These are phyloP conservation scores for Leersia perrieri DNA, from an alignment of 176 grass and related monocot genomes.

Conservation along the genomic window DNA sequence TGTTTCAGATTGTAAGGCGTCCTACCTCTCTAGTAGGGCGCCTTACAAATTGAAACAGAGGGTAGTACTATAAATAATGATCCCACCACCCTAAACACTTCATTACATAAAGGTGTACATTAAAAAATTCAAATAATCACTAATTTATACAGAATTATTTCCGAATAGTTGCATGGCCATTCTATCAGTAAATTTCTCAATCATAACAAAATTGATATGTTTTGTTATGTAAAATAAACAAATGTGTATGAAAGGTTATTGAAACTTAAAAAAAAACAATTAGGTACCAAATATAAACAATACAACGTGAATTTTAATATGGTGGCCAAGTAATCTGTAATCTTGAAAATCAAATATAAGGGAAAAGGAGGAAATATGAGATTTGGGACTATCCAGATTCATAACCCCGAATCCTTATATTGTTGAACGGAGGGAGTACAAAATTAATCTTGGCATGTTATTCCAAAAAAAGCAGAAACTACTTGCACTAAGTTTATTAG, in stretches of 20 bases:
- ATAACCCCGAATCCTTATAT: too few relatives aligned
- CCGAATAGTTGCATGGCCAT: not conserved
- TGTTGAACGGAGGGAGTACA: too few relatives aligned
- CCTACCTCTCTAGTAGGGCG: too few relatives aligned
- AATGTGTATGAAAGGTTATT: not conserved
- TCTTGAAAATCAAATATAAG: not conserved
- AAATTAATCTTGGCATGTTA: not conserved
- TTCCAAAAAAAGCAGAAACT: not conserved
- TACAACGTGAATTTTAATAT: not conserved
- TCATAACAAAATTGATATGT: not conserved
- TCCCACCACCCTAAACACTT: not conserved
- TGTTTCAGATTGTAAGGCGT: too few relatives aligned
- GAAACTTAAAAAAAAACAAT: not conserved
- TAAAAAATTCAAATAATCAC: not conserved
- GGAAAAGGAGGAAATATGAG: not conserved
- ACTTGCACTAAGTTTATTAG: not conserved
- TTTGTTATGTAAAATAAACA: constrained; percentile 4
- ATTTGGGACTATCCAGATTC: too few relatives aligned
- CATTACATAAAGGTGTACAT: constrained; percentile 6
- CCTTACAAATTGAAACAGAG: too few relatives aligned
- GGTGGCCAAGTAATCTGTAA: not conserved
- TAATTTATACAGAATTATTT: not conserved
- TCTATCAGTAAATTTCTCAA: not conserved
- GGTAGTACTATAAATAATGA: not conserved
- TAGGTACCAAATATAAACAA: constrained; percentile 1